A percentile compares a stretch with the other conserved stretches of the same genome.
These are phyloP conservation scores for Digitaria exilis DNA, from an alignment of 202 grass and related monocot genomes.

Conservation along the genomic window DNA sequence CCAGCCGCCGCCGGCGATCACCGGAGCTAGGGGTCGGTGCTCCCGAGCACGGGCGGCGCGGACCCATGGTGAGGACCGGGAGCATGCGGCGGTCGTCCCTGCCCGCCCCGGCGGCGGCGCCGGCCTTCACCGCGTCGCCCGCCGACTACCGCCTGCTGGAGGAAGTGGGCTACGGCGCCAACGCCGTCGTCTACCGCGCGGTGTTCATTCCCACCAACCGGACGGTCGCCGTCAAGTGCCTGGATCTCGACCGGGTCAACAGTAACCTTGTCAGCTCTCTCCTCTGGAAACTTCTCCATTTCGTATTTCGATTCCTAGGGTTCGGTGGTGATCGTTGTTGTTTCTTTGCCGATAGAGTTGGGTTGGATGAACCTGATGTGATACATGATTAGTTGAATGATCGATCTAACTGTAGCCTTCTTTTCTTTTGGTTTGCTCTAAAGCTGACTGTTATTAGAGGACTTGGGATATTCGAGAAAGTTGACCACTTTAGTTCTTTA, in stretches of 20 bases:
- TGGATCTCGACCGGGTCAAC: slow-evolving; percentile 92
- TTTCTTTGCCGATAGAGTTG: neutral
- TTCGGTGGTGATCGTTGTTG: neutral
- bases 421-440: neutral
- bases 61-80: slow-evolving; percentile 31
- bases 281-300: neutral
- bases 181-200: slow-evolving; percentile 87
- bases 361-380: neutral
- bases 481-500: neutral
- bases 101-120: slow-evolving; percentile 1
- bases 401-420: neutral
- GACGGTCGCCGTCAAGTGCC: slow-evolving; percentile 87
- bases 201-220: slow-evolving; percentile 66
- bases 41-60: neutral
- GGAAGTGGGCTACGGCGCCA: slow-evolving; percentile 90
- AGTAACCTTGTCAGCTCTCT: slow-evolving; percentile 80
- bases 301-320: slow-evolving; percentile 13
- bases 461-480: neutral
- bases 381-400: neutral
- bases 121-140: slow-evolving; percentile 49
- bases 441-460: neutral
- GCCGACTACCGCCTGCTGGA: slow-evolving; percentile 76
- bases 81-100: slow-evolving; percentile 37
- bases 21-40: neutral
- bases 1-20: slow-evolving; percentile 29